A percentile compares a stretch with the other conserved stretches of the same genome.
Evolutionary conservation across 768 basidiomycete species (phyloP).

Genomic region (Psilocybe subaeruginosa): DNA sequence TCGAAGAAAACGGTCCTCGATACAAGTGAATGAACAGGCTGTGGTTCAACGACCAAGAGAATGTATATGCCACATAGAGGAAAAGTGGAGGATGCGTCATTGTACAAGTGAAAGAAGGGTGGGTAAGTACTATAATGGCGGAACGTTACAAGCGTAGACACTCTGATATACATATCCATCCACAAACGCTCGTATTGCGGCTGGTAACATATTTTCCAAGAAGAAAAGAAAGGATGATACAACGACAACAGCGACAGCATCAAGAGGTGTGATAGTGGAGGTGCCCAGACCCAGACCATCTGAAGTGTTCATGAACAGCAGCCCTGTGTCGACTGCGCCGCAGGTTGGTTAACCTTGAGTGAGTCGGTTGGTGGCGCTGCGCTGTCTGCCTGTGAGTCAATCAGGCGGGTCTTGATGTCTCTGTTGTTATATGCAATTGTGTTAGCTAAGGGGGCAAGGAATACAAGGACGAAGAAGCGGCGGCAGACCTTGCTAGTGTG

Average conservation of each 20-base stretch:
- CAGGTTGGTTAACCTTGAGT: slow-evolving; percentile 68
- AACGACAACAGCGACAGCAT: slow-evolving; percentile 8
- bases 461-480: not conserved
- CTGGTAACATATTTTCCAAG: slow-evolving; percentile 14
- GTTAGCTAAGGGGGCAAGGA: not conserved
- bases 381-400: slow-evolving; percentile 86
- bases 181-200: slow-evolving; percentile 11
- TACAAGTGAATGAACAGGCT: not conserved
- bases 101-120: slow-evolving; percentile 6
- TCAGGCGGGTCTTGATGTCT: slow-evolving; percentile 96
- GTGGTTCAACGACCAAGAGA: not conserved
- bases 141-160: not conserved
- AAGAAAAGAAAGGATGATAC: slow-evolving; percentile 11
- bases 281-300: slow-evolving; percentile 1
- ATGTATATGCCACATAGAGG: slow-evolving; percentile 6
- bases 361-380: slow-evolving; percentile 53
- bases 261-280: slow-evolving; percentile 7
- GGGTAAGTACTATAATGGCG: slow-evolving; percentile 14
- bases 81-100: slow-evolving; percentile 6
- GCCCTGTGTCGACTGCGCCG: slow-evolving; percentile 41
- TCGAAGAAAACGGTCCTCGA: not conserved
- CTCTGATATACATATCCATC: slow-evolving; percentile 7
- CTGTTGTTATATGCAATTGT: slow-evolving; percentile 38
- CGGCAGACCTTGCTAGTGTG: slow-evolving; percentile 80
- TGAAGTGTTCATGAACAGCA: slow-evolving; percentile 52